Conservation (phyloP, 2,329 filamentous ascomycete species). For the Hortaea werneckii region DNA sequence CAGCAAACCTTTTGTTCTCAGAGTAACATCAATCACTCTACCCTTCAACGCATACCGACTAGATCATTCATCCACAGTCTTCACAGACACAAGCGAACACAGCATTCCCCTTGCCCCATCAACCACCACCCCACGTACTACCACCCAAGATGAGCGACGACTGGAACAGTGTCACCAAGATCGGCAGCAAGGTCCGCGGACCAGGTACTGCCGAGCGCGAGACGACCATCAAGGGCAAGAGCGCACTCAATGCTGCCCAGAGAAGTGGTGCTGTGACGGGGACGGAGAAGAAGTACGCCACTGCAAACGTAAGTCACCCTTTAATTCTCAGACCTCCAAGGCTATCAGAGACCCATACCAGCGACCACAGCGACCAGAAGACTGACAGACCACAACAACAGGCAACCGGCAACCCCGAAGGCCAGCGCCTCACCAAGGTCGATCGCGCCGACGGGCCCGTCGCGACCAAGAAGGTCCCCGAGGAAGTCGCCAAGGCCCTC, state of each 20-base stretch:
- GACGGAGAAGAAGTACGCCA: conserved; percentile 85
- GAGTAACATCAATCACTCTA: no score
- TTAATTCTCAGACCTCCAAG: background rate
- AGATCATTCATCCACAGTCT: no score
- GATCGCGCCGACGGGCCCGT: conserved; percentile 96
- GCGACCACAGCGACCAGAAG: conserved; percentile 13
- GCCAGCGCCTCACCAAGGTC: conserved; percentile 94
- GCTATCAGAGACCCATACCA: background rate
- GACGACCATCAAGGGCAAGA: conserved; percentile 79
- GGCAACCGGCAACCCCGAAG: conserved; percentile 46
- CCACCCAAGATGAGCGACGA: conserved; percentile 35
- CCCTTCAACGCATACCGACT: no score
- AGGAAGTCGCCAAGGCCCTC: conserved; percentile 73
- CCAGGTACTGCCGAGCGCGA: conserved; percentile 61
- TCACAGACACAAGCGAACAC: no score
- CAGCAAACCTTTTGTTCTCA: no score
- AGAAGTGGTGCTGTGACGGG: conserved; percentile 64
- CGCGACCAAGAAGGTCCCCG: conserved; percentile 86
- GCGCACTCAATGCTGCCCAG: conserved; percentile 78
- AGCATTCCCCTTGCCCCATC: no score
- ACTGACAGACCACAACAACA: conserved; percentile 4
- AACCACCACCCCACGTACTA: no score
- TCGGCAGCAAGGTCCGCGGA: conserved; percentile 72
- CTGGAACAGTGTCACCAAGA: conserved; percentile 86
- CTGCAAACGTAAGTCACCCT: conserved; percentile 62